phyloP scores from a whole-genome alignment of 1,284 basidiomycete genomes.

The Tylopilus sp. region DNA sequence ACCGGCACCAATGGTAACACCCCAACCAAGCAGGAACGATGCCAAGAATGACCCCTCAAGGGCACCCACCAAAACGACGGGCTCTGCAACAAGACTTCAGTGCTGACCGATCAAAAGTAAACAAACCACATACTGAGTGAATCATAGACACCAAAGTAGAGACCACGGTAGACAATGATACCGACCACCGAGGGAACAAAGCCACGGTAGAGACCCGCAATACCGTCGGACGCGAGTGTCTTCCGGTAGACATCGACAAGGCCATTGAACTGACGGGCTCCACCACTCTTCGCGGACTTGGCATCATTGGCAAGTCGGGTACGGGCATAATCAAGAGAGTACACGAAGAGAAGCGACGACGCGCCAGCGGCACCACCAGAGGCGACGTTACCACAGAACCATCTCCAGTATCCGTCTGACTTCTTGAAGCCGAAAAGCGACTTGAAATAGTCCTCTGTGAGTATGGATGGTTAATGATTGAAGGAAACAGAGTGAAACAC shows the following conservation, averaged over 20 bases:
- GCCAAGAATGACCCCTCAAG: slow-evolving; percentile 89
- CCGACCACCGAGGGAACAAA: slow-evolving; percentile 93
- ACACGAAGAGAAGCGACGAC: slow-evolving; percentile 93
- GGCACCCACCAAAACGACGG: slow-evolving; percentile 84
- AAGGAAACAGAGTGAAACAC: accelerated
- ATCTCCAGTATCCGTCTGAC: slow-evolving; percentile 83
- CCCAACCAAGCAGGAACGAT: slow-evolving; percentile 89
- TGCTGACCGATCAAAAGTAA: slow-evolving; percentile 2
- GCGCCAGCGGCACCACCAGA: slow-evolving; percentile 98
- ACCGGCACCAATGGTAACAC: slow-evolving; percentile 94
- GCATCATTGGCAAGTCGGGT: slow-evolving; percentile 97
- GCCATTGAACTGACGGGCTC: slow-evolving; percentile 92
- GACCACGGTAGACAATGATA: slow-evolving; percentile 96
- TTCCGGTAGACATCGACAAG: slow-evolving; percentile 92
- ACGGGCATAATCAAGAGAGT: slow-evolving; percentile 97
- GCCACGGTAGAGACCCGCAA: slow-evolving; percentile 91
- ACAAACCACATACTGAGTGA: slow-evolving; percentile 69
- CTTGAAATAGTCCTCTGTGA: slow-evolving; percentile 93
- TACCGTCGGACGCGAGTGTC: slow-evolving; percentile 86
- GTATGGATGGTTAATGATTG: neutral
- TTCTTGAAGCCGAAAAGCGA: slow-evolving; percentile 91
- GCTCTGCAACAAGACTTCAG: slow-evolving; percentile 53
- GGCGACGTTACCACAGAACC: slow-evolving; percentile 90
- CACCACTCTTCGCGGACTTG: slow-evolving; percentile 90
- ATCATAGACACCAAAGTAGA: slow-evolving; percentile 94